Evolutionary conservation across 1,139 yeast species (phyloP), one percentile per base, ranked within the genome.

Genomic region (Schwanniomyces etchellsii): DNA sequence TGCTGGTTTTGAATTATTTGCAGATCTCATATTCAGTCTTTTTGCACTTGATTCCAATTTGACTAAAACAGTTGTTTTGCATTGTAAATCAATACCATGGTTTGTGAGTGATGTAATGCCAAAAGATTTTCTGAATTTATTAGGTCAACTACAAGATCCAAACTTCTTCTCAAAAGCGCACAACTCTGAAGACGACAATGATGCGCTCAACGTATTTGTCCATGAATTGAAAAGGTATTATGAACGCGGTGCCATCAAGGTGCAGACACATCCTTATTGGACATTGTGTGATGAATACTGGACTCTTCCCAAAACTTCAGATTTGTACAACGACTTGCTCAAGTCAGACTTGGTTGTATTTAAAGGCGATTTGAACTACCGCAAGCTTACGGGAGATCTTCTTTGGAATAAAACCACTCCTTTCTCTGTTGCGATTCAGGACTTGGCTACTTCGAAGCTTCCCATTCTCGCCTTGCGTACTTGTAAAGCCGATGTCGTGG

Each of bases 401-500:
- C 70, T 68, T 45, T 91, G 99, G 99, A 78, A 78, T 12, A 73
- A 81, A 35, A 76, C 89, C 3, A 85, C 95, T 0, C 70, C 86
- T 1, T 91, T 89, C 59, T 44, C 44, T 5, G 55, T 60, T 0
- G 91, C 96, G 3, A 72, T 89, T 39, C 85, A 83, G 34, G 74
- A 76, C 9, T 67, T 89, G 44, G 81, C 82, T 1, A 41, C 54
- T 1, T 64, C 74, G 2, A 80, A 79, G 5, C 63, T 91, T 33
- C 78, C 77, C 11, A 48, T 85, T 15, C 62, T 86, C 39, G 73
- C 94, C 18, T 68, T 91, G 47, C 76, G 99, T 63, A 91, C 98
- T 3, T 81, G 95, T 56, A 91, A 91, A 57, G 96, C 97, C 1
- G 98, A 93, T 52, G 97, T 89, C n/a, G 81, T 83, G 33, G 95